Base-by-base conservation (phyloP, 2,329 filamentous ascomycete species). In the Talaromyces islandicus region DNA sequence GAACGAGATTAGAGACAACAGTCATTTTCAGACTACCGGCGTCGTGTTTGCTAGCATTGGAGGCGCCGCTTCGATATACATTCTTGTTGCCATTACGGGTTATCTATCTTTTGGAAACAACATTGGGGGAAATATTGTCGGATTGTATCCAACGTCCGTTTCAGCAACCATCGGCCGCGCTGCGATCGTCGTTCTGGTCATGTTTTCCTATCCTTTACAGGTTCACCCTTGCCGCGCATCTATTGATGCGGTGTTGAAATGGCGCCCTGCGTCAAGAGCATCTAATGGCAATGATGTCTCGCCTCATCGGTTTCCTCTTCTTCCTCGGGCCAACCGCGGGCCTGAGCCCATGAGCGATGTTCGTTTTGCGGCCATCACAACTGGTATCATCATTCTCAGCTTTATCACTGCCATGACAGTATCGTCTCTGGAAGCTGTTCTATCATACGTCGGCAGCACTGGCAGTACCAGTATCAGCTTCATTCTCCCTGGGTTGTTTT, bases 191-290 rank as follows among this genome's bases (percentile, higher is more conserved):
- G 83, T 97, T 60, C 85, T 99, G 0, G 94, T 99, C 66, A 92
- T 95, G 74, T 97, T 99, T 73, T 96, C 92, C 17, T 93, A 97
- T 63, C 94, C 94, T 1, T 83, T 99, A 1, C 94, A 99, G 75
- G 89, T 96, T 41, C 94, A 99, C 71, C 94, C 94, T 0, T 97
- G 94, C 77, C 87, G 94, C 62, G 94, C 94, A n/a, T 96, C 91
- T 17, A 81, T 97, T 29, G 92, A 97, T 69, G 93, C 94, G 0
- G 91, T 97, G n/a, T 77, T 96, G 56, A 92, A 90, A 76, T 97
- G 94, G 93, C 86, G 92, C 7, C 92, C 91, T 12, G 72, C 70
- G 53, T 59, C 70, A 29, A 68, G 64, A 41, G 60, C 70, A 55
- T 65, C 68, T 24, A 71, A 71, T 59, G 74, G 74, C 63, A 68